Base-by-base conservation (phyloP, 2,329 filamentous ascomycete species). In the Aureobasidium sp. region DNA sequence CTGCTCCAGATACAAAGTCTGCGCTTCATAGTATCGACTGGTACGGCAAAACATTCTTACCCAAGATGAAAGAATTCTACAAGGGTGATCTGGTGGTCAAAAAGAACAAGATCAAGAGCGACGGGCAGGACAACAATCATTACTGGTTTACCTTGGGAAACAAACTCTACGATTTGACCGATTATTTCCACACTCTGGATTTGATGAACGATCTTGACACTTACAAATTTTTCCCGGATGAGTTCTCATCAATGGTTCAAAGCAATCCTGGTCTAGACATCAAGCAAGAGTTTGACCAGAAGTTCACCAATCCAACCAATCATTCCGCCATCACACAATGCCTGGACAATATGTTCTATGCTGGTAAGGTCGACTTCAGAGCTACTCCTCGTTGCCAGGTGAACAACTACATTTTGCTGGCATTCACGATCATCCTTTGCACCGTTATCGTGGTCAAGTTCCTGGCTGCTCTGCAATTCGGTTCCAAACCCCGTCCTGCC, bases 361-460 rank as follows among this genome's bases (percentile, higher is more conserved):
- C 88, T 55, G 94, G 93, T 56, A 87, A 86, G 64, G 83, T 86
- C 0, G 94, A 99, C 74, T 97, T 97, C 81, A 85, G 94, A 53
- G 77, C 89, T 23, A 80, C 83, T 0, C 74, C 91, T 1, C 84
- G 81, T 67, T 99, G 94, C 73, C 86, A 90, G 69, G 87, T 91
- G 70, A 96, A 96, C 79, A 93, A 93, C 77, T 97, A 91, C 75
- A 87, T 97, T 65, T 79, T 99, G 63, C 79, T 97, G 58, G 87
- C 86, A 2, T 96, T 97, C 71, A 89, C 91, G n/a, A 81, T 95
- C 70, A 79, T 97, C 13, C 79, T 99, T 60, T 91, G 88, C 71
- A 65, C 82, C 0, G 89, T 97, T 64, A 92, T 97, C 66, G 71
- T 86, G 56, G 77, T 89, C 76, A 99, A 97, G 76, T 99, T 99